phyloP scores from a whole-genome alignment of 139 green algal genomes.

The Micractinium sp. region DNA sequence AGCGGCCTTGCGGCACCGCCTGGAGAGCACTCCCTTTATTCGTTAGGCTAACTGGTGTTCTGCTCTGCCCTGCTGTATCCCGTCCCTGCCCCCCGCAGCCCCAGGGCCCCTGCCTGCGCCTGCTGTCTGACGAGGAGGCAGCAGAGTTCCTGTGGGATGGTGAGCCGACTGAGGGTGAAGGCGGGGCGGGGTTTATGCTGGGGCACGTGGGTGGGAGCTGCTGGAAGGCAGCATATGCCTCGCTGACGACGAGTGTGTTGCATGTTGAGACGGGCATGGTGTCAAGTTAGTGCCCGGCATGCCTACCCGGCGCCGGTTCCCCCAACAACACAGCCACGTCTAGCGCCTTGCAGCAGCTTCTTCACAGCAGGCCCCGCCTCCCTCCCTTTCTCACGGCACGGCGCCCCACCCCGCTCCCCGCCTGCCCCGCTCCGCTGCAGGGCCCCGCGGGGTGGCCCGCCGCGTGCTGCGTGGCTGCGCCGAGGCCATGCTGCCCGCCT shows the following conservation, averaged over 20 bases:
- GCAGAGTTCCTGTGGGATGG: conserved; percentile 74
- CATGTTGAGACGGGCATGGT: too few species aligned
- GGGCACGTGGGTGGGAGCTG: too few species aligned
- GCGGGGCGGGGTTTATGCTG: too few species aligned
- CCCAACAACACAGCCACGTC: too few species aligned
- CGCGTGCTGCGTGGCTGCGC: conserved; percentile 49
- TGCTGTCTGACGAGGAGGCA: conserved; percentile 68
- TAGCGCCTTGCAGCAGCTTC: background rate
- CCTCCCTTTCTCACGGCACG: too few species aligned
- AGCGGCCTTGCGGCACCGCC: too few species aligned
- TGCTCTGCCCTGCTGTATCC: background rate
- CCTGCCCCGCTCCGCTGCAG: background rate
- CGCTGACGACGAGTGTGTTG: too few species aligned
- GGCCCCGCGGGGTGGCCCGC: conserved; percentile 54
- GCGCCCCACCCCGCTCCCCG: background rate
- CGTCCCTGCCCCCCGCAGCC: conserved; percentile 21
- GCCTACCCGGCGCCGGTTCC: too few species aligned
- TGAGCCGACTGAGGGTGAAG: background rate
- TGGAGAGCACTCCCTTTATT: too few species aligned
- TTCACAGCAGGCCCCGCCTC: background rate
- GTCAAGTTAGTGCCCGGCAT: too few species aligned
- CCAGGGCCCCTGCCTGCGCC: conserved; percentile 55
- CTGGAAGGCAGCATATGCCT: too few species aligned
- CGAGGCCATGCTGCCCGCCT: conserved; percentile 17
- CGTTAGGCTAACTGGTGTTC: background rate